Conservation (phyloP, 2,329 filamentous ascomycete genomes). For the Zarea fungicola region DNA sequence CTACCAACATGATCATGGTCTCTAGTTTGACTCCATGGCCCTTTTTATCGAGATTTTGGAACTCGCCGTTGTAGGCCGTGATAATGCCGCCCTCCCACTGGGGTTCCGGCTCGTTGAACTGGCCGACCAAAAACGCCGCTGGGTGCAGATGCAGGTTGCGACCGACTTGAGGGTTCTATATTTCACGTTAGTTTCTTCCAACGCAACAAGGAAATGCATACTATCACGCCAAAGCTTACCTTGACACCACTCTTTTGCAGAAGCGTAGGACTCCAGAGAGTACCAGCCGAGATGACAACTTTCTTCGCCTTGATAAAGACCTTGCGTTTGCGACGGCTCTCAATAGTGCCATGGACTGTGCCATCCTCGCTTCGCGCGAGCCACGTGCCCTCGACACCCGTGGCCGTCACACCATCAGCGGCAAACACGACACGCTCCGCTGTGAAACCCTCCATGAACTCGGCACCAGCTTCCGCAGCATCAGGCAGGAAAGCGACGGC, state of each 20-base stretch:
- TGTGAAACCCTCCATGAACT: slow-evolving; percentile 78
- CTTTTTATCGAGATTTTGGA: slow-evolving; percentile 73
- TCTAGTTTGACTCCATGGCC: slow-evolving; percentile 84
- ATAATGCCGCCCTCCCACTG: slow-evolving; percentile 73
- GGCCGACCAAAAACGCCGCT: slow-evolving; percentile 50
- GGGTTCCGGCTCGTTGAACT: slow-evolving; percentile 65
- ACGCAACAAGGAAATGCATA: no score
- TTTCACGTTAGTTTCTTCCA: slow-evolving; percentile 16
- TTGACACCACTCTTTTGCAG: slow-evolving; percentile 72
- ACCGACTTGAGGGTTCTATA: slow-evolving; percentile 71
- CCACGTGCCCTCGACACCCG: slow-evolving; percentile 72
- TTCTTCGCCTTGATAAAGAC: slow-evolving; percentile 73
- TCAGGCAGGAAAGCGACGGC: slow-evolving; percentile 72
- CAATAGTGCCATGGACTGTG: slow-evolving; percentile 45
- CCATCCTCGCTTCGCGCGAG: slow-evolving; percentile 62
- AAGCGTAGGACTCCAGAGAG: slow-evolving; percentile 70
- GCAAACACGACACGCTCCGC: slow-evolving; percentile 68
- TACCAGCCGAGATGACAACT: slow-evolving; percentile 73
- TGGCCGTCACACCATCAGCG: slow-evolving; percentile 50
- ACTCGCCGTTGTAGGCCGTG: slow-evolving; percentile 69
- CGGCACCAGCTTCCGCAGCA: slow-evolving; percentile 69
- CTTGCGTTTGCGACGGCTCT: slow-evolving; percentile 48
- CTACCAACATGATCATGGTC: slow-evolving; percentile 61
- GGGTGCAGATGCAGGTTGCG: slow-evolving; percentile 80
- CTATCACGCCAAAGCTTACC: slow-evolving; percentile 36